Evolutionary conservation across 345 rosid species (phyloP).

Genomic region (Dipteronia dyeriana): DNA sequence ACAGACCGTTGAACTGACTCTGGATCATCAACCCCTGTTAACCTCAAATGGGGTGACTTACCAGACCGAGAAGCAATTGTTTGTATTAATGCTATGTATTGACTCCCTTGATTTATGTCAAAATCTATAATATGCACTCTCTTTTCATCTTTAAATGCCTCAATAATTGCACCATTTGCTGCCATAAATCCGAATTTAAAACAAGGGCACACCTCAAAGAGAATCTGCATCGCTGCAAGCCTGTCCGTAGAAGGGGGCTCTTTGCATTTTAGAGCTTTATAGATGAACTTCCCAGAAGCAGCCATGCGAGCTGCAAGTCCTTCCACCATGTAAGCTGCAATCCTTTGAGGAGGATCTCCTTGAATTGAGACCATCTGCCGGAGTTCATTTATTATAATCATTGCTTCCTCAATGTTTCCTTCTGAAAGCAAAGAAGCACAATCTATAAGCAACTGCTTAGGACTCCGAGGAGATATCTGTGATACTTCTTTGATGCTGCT

Average conservation of each 20-base stretch:
- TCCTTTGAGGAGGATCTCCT: constrained; percentile 92
- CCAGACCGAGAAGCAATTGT: constrained; percentile 51
- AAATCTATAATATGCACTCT: constrained; percentile 86
- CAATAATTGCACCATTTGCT: constrained; percentile 83
- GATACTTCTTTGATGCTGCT: constrained; percentile 67
- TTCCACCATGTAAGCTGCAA: constrained; percentile 98
- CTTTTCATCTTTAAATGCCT: constrained; percentile 71
- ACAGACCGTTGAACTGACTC: constrained; percentile 87
- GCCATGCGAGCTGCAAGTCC: constrained; percentile 97
- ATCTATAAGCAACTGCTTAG: constrained; percentile 68
- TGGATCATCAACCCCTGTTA: constrained; percentile 96
- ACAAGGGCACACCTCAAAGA: constrained; percentile 97
- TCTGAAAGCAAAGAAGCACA: constrained; percentile 75
- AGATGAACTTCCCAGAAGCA: constrained; percentile 79
- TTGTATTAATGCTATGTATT: constrained; percentile 83
- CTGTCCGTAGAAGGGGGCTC: constrained; percentile 95
- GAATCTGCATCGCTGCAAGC: constrained; percentile 98
- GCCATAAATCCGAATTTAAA: constrained; percentile 93
- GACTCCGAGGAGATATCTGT: constrained; percentile 48
- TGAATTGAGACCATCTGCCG: constrained; percentile 83
- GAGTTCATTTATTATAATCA: constrained; percentile 64
- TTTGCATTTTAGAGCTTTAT: constrained; percentile 90
- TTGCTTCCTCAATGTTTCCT: constrained; percentile 66
- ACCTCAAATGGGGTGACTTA: constrained; percentile 58
- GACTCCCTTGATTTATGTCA: constrained; percentile 94